Percentiles rank a stretch among this genome's conserved stretches.
These are phyloP conservation scores for Wickerhamomyces chaumierensis DNA, from an alignment of 805 yeast species.

Conservation along the genomic window DNA sequence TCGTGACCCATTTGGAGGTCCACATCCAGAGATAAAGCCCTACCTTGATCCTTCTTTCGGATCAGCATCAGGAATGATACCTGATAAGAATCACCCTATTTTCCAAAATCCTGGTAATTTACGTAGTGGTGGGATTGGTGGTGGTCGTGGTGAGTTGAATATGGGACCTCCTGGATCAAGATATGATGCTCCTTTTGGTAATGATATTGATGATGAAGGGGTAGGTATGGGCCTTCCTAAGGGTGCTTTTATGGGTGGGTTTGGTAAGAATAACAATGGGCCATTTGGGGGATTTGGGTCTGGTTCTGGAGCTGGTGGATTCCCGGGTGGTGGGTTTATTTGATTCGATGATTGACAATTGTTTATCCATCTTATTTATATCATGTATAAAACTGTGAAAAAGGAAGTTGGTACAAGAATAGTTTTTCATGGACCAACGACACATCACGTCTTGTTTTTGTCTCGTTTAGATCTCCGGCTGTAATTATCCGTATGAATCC, in stretches of 20 bases:
- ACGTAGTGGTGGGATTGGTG: too few relatives aligned
- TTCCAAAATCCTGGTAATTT: slow-evolving; percentile 24
- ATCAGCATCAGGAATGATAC: slow-evolving; percentile 41
- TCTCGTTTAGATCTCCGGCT: too few relatives aligned
- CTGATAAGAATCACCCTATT: slow-evolving; percentile 39
- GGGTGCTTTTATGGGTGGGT: slow-evolving; percentile 3
- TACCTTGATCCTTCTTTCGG: slow-evolving; percentile 28
- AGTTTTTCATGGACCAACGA: too few relatives aligned
- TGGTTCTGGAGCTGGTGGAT: background rate
- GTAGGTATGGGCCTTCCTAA: slow-evolving; percentile 9
- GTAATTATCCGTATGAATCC: too few relatives aligned
- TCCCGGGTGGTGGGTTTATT: background rate
- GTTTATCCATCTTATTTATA: too few relatives aligned
- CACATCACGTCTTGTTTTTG: too few relatives aligned
- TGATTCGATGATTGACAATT: too few relatives aligned
- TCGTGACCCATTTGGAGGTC: slow-evolving; percentile 34
- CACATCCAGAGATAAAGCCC: slow-evolving; percentile 32
- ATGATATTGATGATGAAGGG: slow-evolving; percentile 22
- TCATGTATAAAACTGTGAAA: too few relatives aligned
- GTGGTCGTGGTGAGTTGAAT: too few relatives aligned
- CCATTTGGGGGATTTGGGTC: slow-evolving; percentile 4
- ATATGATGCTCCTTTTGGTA: slow-evolving; percentile 38
- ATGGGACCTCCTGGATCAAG: slow-evolving; percentile 27
- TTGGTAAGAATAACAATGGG: slow-evolving; percentile 2
- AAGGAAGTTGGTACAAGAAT: too few relatives aligned